Evolutionary conservation across 768 basidiomycete species (phyloP).

Genomic region (Kwoniella europaea): DNA sequence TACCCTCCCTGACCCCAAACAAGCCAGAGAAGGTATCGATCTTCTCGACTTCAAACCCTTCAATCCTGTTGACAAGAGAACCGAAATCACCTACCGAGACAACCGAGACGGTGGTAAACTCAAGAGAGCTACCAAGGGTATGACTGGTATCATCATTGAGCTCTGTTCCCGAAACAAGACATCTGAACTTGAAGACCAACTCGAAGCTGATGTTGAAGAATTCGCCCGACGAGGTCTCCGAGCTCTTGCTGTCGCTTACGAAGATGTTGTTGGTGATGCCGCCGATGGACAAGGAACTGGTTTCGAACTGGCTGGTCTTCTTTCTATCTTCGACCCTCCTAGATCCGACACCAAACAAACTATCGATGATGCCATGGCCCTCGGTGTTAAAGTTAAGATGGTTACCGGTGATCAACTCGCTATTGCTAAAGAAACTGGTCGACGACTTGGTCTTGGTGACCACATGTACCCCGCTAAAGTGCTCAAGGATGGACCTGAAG

Average conservation of each 20-base stretch:
- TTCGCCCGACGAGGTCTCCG: slow-evolving; percentile 95
- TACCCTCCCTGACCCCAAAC: slow-evolving; percentile 72
- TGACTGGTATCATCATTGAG: slow-evolving; percentile 98
- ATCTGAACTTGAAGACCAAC: slow-evolving; percentile 82
- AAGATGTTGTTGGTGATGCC: slow-evolving; percentile 85
- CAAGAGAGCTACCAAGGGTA: slow-evolving; percentile 99
- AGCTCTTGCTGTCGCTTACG: slow-evolving; percentile 92
- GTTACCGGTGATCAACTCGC: slow-evolving; percentile 99
- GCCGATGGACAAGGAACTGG: slow-evolving; percentile 88
- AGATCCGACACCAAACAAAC: slow-evolving; percentile 99
- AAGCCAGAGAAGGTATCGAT: slow-evolving; percentile 89
- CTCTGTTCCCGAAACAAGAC: slow-evolving; percentile 98
- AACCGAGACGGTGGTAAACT: slow-evolving; percentile 84
- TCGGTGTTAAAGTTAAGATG: slow-evolving; percentile 99
- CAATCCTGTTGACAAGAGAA: slow-evolving; percentile 99
- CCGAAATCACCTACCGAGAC: slow-evolving; percentile 96
- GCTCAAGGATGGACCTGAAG: slow-evolving; percentile 93
- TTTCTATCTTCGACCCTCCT: slow-evolving; percentile 97
- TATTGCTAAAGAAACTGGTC: slow-evolving; percentile 98
- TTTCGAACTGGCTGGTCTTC: slow-evolving; percentile 94
- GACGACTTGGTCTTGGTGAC: slow-evolving; percentile 95
- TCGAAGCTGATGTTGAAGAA: slow-evolving; percentile 95
- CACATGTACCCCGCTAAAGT: slow-evolving; percentile 99
- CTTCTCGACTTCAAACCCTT: slow-evolving; percentile 99
- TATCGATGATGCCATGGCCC: slow-evolving; percentile 92